phyloP scores from a whole-genome alignment of 371 early-diverging fungal species.

The Actinomortierella ambigua region DNA sequence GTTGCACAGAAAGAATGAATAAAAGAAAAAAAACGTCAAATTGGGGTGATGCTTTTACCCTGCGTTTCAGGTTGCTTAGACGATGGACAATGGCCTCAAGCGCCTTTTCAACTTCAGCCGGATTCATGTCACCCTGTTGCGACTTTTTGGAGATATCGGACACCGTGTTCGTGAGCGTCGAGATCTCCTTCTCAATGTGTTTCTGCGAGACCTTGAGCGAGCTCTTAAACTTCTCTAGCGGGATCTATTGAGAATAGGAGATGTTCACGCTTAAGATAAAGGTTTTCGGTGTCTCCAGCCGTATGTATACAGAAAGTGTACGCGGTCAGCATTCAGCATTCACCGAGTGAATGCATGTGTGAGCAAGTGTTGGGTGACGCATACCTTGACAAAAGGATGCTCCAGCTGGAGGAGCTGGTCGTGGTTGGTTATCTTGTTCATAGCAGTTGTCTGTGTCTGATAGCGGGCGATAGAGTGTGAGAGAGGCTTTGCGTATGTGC shows the following conservation, averaged over 20 bases:
- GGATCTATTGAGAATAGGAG: conserved; percentile 64
- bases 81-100: conserved; percentile 70
- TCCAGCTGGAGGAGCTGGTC: conserved; percentile 84
- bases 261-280: background rate
- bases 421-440: conserved; percentile 74
- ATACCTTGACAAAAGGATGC: conserved; percentile 87
- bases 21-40: background rate
- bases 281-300: background rate
- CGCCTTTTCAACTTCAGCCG: conserved; percentile 55
- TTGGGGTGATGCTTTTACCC: conserved; percentile 52
- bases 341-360: background rate
- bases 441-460: conserved; percentile 21
- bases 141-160: conserved; percentile 42
- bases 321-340: background rate
- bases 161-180: conserved; percentile 38
- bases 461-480: background rate
- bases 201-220: conserved; percentile 81
- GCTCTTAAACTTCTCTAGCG: conserved; percentile 87
- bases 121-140: conserved; percentile 29
- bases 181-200: conserved; percentile 81
- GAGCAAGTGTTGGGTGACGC: background rate
- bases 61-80: conserved; percentile 73
- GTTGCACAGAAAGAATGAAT: background rate
- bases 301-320: background rate
- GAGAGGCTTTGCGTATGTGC: background rate